These are phyloP conservation scores for Linnemannia elongata DNA, from an alignment of 192 early-diverging fungal genomes.

Conservation along the genomic window DNA sequence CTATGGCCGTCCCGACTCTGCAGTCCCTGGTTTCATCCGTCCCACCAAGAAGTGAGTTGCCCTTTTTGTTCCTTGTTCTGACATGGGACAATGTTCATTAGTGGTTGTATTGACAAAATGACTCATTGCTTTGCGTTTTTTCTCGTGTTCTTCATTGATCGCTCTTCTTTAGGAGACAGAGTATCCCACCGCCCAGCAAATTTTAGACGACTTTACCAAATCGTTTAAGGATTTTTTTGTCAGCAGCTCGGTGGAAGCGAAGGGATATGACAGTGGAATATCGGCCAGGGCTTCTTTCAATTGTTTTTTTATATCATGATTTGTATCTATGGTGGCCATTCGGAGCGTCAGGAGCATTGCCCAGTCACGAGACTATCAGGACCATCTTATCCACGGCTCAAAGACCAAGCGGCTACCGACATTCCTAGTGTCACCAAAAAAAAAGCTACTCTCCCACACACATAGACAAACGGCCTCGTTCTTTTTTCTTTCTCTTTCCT, in stretches of 20 bases:
- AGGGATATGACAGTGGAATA: not conserved
- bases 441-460: not conserved
- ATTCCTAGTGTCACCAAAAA: not conserved
- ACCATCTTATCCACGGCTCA: too few species aligned
- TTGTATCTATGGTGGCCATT: too few species aligned
- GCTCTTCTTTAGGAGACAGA: slow-evolving; percentile 31
- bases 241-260: not conserved
- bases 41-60: slow-evolving; percentile 46
- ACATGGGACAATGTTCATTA: not conserved
- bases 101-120: not conserved
- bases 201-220: slow-evolving; percentile 12
- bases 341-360: too few species aligned
- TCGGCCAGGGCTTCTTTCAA: too few species aligned
- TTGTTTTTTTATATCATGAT: too few species aligned
- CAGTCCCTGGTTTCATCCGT: slow-evolving; percentile 40
- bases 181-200: slow-evolving; percentile 47
- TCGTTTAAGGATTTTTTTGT: not conserved
- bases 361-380: too few species aligned
- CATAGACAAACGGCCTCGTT: slow-evolving; percentile 1
- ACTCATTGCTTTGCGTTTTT: not conserved
- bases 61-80: not conserved
- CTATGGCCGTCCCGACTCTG: slow-evolving; percentile 65
- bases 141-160: not conserved
- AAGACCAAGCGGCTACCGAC: too few species aligned
- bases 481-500: not conserved